Conservation (phyloP, 805 yeast genomes). For the Spathaspora arborariae region DNA sequence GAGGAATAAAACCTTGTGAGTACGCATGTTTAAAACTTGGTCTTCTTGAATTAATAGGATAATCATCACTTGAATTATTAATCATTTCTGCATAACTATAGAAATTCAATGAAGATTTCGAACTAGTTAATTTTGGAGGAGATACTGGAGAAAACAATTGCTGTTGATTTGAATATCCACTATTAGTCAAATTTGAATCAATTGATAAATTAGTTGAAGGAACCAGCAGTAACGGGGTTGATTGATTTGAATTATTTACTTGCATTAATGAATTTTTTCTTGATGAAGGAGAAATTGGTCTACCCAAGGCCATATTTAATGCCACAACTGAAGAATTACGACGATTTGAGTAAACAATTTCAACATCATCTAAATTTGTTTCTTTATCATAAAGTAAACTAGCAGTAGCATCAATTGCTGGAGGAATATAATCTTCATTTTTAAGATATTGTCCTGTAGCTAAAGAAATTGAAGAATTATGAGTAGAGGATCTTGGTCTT, state of each 20-base stretch:
- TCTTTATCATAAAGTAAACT: slow-evolving; percentile 57
- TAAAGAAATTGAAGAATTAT: slow-evolving; percentile 22
- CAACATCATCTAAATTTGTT: slow-evolving; percentile 64
- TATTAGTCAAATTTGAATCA: neutral
- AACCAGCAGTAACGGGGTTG: slow-evolving; percentile 1
- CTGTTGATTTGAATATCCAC: neutral
- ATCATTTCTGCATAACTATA: slow-evolving; percentile 81
- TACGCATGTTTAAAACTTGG: slow-evolving; percentile 47
- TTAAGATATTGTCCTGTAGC: slow-evolving; percentile 23
- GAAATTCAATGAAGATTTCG: slow-evolving; percentile 45
- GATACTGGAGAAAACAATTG: slow-evolving; percentile 23
- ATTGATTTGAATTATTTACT: slow-evolving; percentile 10
- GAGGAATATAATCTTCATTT: slow-evolving; percentile 69
- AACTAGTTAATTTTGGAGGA: slow-evolving; percentile 38
- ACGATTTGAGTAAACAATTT: slow-evolving; percentile 58
- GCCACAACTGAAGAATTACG: slow-evolving; percentile 53
- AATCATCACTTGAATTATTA: slow-evolving; percentile 52
- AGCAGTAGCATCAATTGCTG: slow-evolving; percentile 76
- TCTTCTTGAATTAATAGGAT: slow-evolving; percentile 44
- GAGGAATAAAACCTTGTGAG: slow-evolving; percentile 21
- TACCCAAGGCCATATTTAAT: slow-evolving; percentile 46
- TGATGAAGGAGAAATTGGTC: slow-evolving; percentile 33
- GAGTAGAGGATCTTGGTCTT: slow-evolving; percentile 19
- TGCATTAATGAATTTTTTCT: slow-evolving; percentile 30
- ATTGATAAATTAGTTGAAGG: slow-evolving; percentile 1